Evolutionary conservation across 106 monocot species (phyloP).

Genomic region (Dendrobium huoshanense): DNA sequence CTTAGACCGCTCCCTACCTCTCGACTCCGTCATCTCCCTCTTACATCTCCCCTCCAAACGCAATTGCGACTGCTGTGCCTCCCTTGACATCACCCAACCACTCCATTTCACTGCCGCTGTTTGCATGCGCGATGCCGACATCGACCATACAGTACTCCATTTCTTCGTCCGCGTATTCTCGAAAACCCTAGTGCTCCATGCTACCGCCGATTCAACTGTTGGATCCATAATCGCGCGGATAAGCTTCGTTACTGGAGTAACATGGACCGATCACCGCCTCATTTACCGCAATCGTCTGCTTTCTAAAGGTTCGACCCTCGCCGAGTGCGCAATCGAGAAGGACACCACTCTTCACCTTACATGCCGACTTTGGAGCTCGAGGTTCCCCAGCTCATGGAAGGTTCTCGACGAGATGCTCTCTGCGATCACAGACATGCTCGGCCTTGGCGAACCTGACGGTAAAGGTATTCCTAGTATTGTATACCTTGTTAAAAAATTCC

Average conservation of each 20-base stretch:
- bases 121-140: too few relatives aligned
- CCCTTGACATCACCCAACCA: neutral
- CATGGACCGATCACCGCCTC: conserved; percentile 33
- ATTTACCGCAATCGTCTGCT: conserved; percentile 65
- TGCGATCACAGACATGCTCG: neutral
- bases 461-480: conserved; percentile 8
- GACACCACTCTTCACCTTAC: conserved; percentile 50
- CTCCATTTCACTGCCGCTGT: too few relatives aligned
- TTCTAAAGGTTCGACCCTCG: conserved; percentile 24
- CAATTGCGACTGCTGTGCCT: conserved; percentile 38
- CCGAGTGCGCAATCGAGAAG: conserved; percentile 19
- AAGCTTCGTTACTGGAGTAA: conserved; percentile 4
- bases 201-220: conserved; percentile 30
- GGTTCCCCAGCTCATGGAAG: conserved; percentile 40
- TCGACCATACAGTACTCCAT: conserved; percentile 21
- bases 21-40: neutral
- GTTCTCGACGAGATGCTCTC: conserved; percentile 40
- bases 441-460: neutral
- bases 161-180: conserved; percentile 54
- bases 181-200: conserved; percentile 43
- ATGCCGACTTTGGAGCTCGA: conserved; percentile 45
- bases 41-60: conserved; percentile 36
- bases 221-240: conserved; percentile 27
- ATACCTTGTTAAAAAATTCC: conserved; percentile 38
- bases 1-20: neutral